Evolutionary conservation across 2,329 filamentous ascomycete species (phyloP).

Genomic region (Botrytis elliptica): DNA sequence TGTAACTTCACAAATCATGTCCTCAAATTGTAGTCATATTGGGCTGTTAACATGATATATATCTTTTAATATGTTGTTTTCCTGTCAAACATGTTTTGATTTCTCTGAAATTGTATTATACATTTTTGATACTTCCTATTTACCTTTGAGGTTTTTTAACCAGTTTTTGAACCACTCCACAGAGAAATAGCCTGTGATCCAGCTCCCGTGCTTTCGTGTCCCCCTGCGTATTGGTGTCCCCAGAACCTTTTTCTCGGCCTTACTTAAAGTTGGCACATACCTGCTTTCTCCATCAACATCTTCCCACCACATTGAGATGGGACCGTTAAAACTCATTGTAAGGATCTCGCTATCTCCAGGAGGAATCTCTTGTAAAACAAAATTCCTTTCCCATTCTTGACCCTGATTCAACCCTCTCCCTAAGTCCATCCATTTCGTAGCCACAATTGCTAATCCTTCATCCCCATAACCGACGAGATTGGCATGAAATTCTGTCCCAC

Average conservation of each 20-base stretch:
- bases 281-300: not conserved
- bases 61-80: not conserved
- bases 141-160: not conserved
- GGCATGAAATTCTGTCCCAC: not conserved
- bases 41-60: not conserved
- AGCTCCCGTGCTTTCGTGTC: not conserved
- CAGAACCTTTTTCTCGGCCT: not conserved
- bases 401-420: not conserved
- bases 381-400: not conserved
- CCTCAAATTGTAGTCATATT: not conserved
- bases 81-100: not conserved
- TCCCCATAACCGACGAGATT: not conserved
- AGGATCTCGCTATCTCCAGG: rapidly evolving
- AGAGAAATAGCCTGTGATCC: not conserved
- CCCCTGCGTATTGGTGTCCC: not conserved
- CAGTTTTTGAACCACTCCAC: not conserved
- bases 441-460: not conserved
- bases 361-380: not conserved
- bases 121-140: not conserved
- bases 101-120: not conserved
- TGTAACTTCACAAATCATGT: not conserved
- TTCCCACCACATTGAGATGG: not conserved
- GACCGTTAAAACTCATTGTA: not conserved
- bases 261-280: not conserved
- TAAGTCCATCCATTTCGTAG: not conserved